phyloP scores from a whole-genome alignment of 2,329 filamentous ascomycete species.

The Rhynchosporium secalis region DNA sequence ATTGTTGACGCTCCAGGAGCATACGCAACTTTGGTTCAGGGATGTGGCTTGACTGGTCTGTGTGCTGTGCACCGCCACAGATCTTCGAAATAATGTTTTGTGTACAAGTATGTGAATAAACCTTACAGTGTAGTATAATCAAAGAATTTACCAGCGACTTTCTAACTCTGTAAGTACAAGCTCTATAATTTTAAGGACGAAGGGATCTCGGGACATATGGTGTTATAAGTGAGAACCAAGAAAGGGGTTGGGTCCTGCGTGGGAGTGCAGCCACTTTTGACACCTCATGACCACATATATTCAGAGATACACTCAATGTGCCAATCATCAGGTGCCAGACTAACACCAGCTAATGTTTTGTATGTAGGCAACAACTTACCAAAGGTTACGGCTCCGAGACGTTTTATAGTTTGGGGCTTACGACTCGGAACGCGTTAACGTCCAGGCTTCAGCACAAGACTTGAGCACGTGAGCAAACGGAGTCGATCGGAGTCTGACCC shows the following conservation, averaged over 20 bases:
- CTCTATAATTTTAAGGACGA: background rate
- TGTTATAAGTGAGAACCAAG: too few species aligned
- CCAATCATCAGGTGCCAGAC: constrained; percentile 6
- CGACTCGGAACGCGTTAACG: constrained; percentile 18
- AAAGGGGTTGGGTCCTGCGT: background rate
- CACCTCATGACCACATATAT: constrained; percentile 11
- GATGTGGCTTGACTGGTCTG: constrained; percentile 14
- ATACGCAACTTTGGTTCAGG: constrained; percentile 22
- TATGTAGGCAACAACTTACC: background rate
- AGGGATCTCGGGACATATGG: background rate
- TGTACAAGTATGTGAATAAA: background rate
- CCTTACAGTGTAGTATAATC: background rate
- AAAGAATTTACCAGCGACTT: constrained; percentile 14
- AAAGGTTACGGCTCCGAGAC: background rate
- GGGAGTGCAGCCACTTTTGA: constrained; percentile 2
- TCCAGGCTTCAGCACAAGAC: constrained; percentile 19
- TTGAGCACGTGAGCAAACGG: constrained; percentile 16
- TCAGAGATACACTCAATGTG: background rate
- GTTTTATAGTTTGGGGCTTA: constrained; percentile 13
- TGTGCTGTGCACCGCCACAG: constrained; percentile 20
- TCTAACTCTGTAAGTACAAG: constrained; percentile 11
- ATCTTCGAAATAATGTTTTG: constrained; percentile 13
- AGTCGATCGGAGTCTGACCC: background rate
- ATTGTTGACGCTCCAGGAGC: constrained; percentile 17
- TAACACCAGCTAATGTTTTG: background rate